Conservation (phyloP, 225 moss, liverwort and hornwort species). For the Thuidium tamariscinum region DNA sequence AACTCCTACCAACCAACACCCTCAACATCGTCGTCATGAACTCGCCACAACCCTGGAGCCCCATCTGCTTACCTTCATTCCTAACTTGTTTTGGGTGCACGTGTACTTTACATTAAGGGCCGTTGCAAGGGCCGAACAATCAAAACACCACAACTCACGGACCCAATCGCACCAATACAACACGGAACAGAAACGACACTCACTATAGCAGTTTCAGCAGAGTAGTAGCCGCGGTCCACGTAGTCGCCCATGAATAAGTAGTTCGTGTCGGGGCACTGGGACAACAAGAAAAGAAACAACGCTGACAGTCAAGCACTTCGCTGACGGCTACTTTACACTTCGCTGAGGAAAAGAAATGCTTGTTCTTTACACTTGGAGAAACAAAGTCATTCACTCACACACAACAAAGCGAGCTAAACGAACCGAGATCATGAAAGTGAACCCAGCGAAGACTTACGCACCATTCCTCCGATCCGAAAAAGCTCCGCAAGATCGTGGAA, state of each 20-base stretch:
- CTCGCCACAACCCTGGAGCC: too few species aligned
- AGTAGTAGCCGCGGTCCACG: slow-evolving; percentile 74
- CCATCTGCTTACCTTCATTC: not conserved
- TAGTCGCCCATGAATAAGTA: slow-evolving; percentile 45
- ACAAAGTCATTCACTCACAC: not conserved
- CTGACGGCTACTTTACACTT: not conserved
- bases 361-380: not conserved
- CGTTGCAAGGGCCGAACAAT: not conserved
- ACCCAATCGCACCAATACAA: not conserved
- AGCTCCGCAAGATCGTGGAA: slow-evolving; percentile 37
- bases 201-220: slow-evolving; percentile 64
- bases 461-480: slow-evolving; percentile 4
- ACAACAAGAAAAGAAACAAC: not conserved
- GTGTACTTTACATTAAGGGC: not conserved
- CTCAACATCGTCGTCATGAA: too few species aligned
- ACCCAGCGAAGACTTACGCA: not conserved
- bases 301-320: not conserved
- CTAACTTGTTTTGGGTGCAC: not conserved
- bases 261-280: slow-evolving; percentile 29
- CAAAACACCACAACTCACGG: not conserved
- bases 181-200: not conserved
- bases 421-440: not conserved
- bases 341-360: too few species aligned
- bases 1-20: too few species aligned
- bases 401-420: not conserved